Evolutionary conservation across 1,139 yeast species (phyloP), one percentile per base, ranked within the genome.

Genomic region (Cylindricascospora bacillispora): DNA sequence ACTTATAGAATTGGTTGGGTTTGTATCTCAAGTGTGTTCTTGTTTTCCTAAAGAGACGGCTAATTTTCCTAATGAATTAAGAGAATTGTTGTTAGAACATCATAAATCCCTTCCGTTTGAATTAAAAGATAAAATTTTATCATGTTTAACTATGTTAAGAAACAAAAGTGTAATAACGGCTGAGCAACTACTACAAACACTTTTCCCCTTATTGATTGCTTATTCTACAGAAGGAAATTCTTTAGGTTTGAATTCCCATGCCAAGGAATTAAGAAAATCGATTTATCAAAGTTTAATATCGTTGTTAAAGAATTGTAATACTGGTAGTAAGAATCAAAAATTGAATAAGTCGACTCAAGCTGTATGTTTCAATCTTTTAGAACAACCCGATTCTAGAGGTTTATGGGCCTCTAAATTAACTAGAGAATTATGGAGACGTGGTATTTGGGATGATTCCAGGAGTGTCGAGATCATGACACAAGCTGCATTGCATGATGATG

Each of bases 401-500:
- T 60, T 89, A 18, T 89, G 98, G 97, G 95, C 98, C 4, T 81
- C 97, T 6, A 85, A 83, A 49, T 63, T 89, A 33, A 85, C 97
- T 6, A 70, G 97, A 53, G 97, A 89, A 55, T 65, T 89, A 33
- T 89, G 99, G 99, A 70, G 93, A 60, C 68, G 97, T 51, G 94
- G 94, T 49, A 79, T 89, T 37, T 89, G 99, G 99, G 95, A 85
- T 54, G 99, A 89, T 56, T 70, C 94, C 1, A 66, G 97, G 45
- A 79, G 97, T 0, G 94, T 89, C 15, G 98, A 89, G 56, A 73
- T 89, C 47, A 86, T 92, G 97, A 79, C 93, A 2, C 93, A 83
- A 47, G 95, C 97, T 1, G 85, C 95, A 2, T 57, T 81, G 36
- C 95, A 85, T 50, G 46, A 80, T 7, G 93, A 86, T 45, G 68